phyloP scores from a whole-genome alignment of 306 rosid genomes.

The Rubus idaeus region DNA sequence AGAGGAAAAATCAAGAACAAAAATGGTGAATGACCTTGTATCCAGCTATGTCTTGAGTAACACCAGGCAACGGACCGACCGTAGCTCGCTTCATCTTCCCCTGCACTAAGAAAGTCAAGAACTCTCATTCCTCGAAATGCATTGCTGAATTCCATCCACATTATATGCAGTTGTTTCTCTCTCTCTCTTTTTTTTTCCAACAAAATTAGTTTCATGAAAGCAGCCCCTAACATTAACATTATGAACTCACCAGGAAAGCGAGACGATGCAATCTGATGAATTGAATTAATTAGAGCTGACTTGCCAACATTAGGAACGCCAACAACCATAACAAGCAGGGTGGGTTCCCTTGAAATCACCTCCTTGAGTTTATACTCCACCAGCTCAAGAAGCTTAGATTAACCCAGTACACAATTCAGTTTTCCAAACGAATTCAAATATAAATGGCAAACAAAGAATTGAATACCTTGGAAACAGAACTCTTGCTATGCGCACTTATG shows the following conservation, averaged over 20 bases:
- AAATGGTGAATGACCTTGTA: conserved; percentile 48
- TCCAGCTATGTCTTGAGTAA: conserved; percentile 95
- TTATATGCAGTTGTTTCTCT: not conserved
- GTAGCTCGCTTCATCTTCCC: conserved; percentile 78
- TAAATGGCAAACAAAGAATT: not conserved
- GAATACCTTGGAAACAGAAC: conserved; percentile 66
- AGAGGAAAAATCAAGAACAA: not conserved
- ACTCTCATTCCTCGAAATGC: conserved; percentile 24
- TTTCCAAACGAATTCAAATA: not conserved
- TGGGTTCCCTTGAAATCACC: conserved; percentile 72
- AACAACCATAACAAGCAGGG: conserved; percentile 89
- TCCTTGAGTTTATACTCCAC: conserved; percentile 84
- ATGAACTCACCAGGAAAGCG: conserved; percentile 60
- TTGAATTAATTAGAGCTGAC: conserved; percentile 79
- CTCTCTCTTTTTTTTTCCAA: not conserved
- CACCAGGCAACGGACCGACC: conserved; percentile 95
- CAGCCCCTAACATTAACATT: not conserved
- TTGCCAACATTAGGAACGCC: conserved; percentile 97
- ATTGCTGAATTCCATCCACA: conserved; percentile 8
- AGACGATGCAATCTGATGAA: conserved; percentile 76
- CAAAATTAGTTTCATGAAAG: not conserved
- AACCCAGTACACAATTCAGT: not conserved
- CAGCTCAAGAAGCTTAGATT: conserved; percentile 62
- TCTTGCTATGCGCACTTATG: conserved; percentile 79
- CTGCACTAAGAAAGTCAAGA: conserved; percentile 52